phyloP scores from a whole-genome alignment of 2,329 filamentous ascomycete species.

The Hymenoscyphus albidus region DNA sequence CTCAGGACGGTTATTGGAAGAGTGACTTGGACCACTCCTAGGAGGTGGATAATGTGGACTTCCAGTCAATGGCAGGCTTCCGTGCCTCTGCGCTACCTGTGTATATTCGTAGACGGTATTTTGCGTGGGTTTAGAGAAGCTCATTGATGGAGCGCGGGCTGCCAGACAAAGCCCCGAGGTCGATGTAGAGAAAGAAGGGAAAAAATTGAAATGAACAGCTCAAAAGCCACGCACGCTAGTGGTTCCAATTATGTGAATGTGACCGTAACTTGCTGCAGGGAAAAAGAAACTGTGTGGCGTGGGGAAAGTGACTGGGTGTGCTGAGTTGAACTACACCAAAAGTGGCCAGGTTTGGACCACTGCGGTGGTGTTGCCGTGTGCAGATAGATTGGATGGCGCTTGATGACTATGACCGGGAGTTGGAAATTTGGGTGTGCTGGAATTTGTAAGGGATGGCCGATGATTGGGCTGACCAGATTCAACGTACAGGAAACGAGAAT shows the following conservation, averaged over 20 bases:
- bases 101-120: neutral
- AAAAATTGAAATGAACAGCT: neutral
- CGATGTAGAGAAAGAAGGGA: neutral
- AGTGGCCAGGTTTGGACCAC: neutral
- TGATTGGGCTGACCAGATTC: constrained; percentile 1
- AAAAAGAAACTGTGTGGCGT: neutral
- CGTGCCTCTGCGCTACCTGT: neutral
- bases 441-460: neutral
- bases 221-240: neutral
- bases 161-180: neutral
- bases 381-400: neutral
- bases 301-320: neutral
- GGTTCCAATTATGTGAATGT: neutral
- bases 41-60: neutral
- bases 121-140: neutral
- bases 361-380: neutral
- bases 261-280: neutral
- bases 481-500: constrained; percentile 1
- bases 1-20: neutral
- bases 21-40: neutral
- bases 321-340: neutral
- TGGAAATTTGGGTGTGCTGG: neutral
- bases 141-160: neutral
- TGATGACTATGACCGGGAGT: neutral
- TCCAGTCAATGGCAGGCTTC: neutral